phyloP scores from a whole-genome alignment of 306 rosid genomes.

The Lathyrus tuberosus region DNA sequence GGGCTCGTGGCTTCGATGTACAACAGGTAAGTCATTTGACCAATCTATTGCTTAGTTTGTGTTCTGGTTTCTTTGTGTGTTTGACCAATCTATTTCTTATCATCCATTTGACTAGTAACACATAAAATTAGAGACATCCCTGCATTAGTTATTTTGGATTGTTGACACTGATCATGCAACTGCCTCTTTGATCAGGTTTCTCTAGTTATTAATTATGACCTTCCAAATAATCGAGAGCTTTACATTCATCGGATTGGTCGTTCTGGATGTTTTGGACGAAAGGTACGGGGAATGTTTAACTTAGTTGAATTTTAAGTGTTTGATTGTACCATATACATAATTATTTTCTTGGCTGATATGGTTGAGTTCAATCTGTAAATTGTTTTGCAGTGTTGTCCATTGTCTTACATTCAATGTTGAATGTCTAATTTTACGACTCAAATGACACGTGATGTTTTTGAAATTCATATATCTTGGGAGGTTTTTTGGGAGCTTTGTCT shows the following conservation, averaged over 20 bases:
- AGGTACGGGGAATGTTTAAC: no score
- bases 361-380: conserved; percentile 45
- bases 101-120: no score
- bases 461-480: no score
- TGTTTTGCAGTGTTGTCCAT: conserved; percentile 34
- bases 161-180: conserved; percentile 25
- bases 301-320: conserved; percentile 25
- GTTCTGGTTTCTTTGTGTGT: background rate
- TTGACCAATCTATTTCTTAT: no score
- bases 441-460: conserved; percentile 27
- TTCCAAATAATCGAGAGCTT: no score
- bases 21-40: conserved; percentile 77
- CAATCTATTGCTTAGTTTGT: conserved; percentile 7
- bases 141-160: background rate
- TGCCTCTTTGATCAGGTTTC: conserved; percentile 67
- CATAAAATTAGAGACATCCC: conserved; percentile 3
- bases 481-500: no score
- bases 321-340: conserved; percentile 18
- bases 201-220: no score
- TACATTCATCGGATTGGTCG: no score
- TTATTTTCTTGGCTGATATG: conserved; percentile 24
- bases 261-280: no score
- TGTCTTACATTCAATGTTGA: conserved; percentile 23
- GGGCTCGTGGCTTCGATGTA: conserved; percentile 99
- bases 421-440: conserved; percentile 35